Conservation (phyloP, 306 rosid species). For the Prunus mume region DNA sequence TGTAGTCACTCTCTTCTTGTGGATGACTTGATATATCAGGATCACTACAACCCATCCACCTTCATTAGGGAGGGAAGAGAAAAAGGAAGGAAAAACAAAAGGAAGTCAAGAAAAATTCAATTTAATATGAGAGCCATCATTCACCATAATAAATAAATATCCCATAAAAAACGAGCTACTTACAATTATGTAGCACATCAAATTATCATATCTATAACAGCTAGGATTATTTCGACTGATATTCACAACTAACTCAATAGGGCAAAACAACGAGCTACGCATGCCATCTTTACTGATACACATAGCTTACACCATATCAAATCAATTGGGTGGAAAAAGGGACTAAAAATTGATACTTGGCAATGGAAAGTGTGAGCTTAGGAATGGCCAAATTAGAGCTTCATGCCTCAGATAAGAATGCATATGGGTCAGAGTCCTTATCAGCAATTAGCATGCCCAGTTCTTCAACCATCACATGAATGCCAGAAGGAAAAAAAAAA, state of each 20-base stretch:
- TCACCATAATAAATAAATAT: background rate
- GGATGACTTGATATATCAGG: constrained; percentile 23
- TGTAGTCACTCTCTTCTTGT: constrained; percentile 15
- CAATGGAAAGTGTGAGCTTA: background rate
- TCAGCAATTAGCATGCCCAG: background rate
- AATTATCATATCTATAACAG: background rate
- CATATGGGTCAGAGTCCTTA: background rate
- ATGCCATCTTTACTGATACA: background rate
- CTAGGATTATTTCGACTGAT: background rate
- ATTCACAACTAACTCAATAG: background rate
- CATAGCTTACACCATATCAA: background rate
- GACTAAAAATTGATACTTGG: background rate
- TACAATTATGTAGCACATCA: background rate
- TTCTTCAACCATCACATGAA: background rate
- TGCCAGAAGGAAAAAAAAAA: background rate
- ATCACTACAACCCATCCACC: constrained; percentile 33
- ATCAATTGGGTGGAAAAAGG: background rate
- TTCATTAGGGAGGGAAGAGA: constrained; percentile 6
- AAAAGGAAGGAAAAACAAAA: background rate
- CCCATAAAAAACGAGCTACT: background rate
- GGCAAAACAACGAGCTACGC: too few relatives aligned
- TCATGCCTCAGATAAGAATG: background rate
- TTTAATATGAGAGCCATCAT: background rate
- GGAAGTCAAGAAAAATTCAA: background rate
- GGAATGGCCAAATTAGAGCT: background rate